These are phyloP conservation scores for Beta macrorhiza DNA, from an alignment of 179 eudicot genomes.

Conservation along the genomic window DNA sequence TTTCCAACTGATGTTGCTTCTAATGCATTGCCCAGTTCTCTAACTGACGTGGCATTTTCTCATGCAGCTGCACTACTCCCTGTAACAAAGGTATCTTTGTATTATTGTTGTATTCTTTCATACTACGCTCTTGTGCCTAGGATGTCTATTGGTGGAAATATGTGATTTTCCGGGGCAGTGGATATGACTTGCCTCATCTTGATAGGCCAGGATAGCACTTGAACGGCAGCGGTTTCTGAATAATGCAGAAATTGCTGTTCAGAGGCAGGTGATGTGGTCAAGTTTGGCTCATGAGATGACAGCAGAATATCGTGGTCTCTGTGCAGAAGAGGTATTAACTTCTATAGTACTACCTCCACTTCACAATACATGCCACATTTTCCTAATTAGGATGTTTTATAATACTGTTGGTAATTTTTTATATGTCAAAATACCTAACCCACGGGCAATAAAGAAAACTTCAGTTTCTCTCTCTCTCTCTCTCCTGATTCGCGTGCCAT, in stretches of 20 bases:
- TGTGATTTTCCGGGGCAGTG: slow-evolving; percentile 7
- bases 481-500: too few species aligned
- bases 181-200: slow-evolving; percentile 8
- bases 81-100: slow-evolving; percentile 71
- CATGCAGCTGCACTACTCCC: slow-evolving; percentile 98
- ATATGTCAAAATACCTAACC: too few species aligned
- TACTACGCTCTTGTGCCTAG: slow-evolving; percentile 1
- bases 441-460: too few species aligned
- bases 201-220: slow-evolving; percentile 94
- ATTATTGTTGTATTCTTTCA: slow-evolving; percentile 5
- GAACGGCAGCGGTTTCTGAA: slow-evolving; percentile 80
- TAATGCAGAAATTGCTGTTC: slow-evolving; percentile 90
- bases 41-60: slow-evolving; percentile 98
- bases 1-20: slow-evolving; percentile 91
- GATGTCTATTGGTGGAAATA: background rate
- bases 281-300: slow-evolving; percentile 98
- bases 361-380: too few species aligned
- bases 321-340: slow-evolving; percentile 89
- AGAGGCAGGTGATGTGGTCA: slow-evolving; percentile 94
- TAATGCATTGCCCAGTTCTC: slow-evolving; percentile 87
- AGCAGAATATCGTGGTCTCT: slow-evolving; percentile 95
- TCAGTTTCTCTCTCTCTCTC: too few species aligned
- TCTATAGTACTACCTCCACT: background rate
- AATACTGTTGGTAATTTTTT: too few species aligned
- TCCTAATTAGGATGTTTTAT: too few species aligned